Conservation (phyloP, 2,329 filamentous ascomycete species). For the Dactylonectria macrodidyma region DNA sequence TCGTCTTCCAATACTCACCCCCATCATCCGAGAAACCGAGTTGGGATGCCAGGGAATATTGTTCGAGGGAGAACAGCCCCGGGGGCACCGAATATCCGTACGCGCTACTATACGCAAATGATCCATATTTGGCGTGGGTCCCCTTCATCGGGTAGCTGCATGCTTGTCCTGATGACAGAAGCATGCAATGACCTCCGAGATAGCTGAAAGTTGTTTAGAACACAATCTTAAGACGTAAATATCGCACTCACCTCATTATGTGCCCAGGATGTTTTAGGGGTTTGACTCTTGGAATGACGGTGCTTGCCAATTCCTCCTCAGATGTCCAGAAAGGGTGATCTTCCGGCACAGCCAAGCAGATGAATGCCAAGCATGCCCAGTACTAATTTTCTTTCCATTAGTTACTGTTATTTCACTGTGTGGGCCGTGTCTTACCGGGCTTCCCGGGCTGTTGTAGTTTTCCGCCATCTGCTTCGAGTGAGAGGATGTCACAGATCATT, state of each 20-base stretch:
- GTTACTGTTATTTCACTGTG: slow-evolving; percentile 39
- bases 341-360: slow-evolving; percentile 78
- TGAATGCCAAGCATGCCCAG: slow-evolving; percentile 86
- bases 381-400: slow-evolving; percentile 63
- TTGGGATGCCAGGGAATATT: slow-evolving; percentile 82
- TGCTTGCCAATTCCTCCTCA: slow-evolving; percentile 72
- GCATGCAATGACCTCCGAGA: slow-evolving; percentile 81
- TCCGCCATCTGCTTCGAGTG: slow-evolving; percentile 73
- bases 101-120: slow-evolving; percentile 82
- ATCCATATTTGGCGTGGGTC: slow-evolving; percentile 86
- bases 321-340: slow-evolving; percentile 83
- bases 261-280: slow-evolving; percentile 78
- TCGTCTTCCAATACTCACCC: slow-evolving; percentile 84
- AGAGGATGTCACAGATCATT: slow-evolving; percentile 31
- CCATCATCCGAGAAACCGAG: slow-evolving; percentile 83
- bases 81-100: slow-evolving; percentile 86
- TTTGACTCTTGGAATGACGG: slow-evolving; percentile 71
- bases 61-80: slow-evolving; percentile 81
- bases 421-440: slow-evolving; percentile 59
- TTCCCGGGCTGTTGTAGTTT: slow-evolving; percentile 86
- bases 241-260: slow-evolving; percentile 68
- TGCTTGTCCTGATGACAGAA: slow-evolving; percentile 83
- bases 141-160: slow-evolving; percentile 87
- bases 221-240: neutral
- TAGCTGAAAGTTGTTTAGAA: slow-evolving; percentile 58